Conservation (phyloP, 2,329 filamentous ascomycete species). For the Scedosporium aurantiacum region DNA sequence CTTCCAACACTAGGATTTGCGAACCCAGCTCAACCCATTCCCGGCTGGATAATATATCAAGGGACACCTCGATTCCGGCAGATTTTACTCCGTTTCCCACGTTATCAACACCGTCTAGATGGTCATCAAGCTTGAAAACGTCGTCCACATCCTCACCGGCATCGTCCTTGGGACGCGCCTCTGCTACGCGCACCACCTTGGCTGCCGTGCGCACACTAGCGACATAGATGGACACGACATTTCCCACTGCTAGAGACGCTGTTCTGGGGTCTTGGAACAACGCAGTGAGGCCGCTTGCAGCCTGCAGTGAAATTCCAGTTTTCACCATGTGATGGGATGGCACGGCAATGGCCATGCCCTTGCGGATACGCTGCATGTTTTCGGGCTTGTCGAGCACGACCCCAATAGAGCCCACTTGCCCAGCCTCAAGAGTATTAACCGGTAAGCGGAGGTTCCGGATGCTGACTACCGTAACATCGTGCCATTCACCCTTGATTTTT, state of each 20-base stretch:
- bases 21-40: constrained; percentile 67
- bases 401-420: constrained; percentile 84
- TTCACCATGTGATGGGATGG: constrained; percentile 47
- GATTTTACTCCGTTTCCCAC: constrained; percentile 9
- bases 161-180: constrained; percentile 24
- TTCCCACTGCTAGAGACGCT: constrained; percentile 52
- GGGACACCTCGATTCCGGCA: constrained; percentile 39
- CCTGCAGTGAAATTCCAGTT: constrained; percentile 46
- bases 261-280: constrained; percentile 56
- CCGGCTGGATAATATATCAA: constrained; percentile 57
- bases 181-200: constrained; percentile 50
- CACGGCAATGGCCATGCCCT: constrained; percentile 74
- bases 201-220: constrained; percentile 78
- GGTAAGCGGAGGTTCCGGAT: constrained; percentile 80
- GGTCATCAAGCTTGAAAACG: constrained; percentile 46
- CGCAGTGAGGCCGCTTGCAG: constrained; percentile 59
- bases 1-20: constrained; percentile 60
- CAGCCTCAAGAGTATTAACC: constrained; percentile 61
- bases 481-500: constrained; percentile 59
- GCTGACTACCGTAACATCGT: constrained; percentile 68
- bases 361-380: constrained; percentile 42
- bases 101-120: constrained; percentile 22
- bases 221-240: constrained; percentile 70
- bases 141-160: constrained; percentile 40
- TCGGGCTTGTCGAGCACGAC: constrained; percentile 46